Evolutionary conservation across 1,284 basidiomycete genomes (phyloP).

Genomic region (Leccinum ponderosum): DNA sequence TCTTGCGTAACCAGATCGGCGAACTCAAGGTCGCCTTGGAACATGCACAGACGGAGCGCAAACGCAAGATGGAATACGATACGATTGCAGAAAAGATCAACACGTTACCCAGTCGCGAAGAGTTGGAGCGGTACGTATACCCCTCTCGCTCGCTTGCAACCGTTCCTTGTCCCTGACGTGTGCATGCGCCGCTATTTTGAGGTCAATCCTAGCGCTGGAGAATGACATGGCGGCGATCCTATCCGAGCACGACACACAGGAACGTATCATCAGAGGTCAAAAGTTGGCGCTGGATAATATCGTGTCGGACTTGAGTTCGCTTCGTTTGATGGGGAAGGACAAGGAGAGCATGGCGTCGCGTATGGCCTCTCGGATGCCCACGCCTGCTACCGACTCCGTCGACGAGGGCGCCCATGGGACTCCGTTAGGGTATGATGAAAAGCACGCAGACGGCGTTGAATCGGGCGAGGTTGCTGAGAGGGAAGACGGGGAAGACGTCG

Average conservation of each 20-base stretch:
- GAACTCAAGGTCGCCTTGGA: conserved; percentile 73
- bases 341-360: conserved; percentile 45
- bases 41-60: conserved; percentile 71
- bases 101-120: conserved; percentile 69
- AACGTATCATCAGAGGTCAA: conserved; percentile 63
- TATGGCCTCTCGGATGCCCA: conserved; percentile 42
- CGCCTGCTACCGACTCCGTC: conserved; percentile 49
- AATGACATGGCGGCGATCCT: conserved; percentile 75
- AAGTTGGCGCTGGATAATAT: conserved; percentile 66
- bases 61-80: conserved; percentile 82
- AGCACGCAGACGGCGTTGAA: conserved; percentile 39
- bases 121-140: conserved; percentile 63
- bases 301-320: conserved; percentile 56
- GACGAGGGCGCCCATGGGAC: conserved; percentile 27
- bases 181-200: conserved; percentile 28
- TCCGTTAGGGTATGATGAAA: conserved; percentile 39
- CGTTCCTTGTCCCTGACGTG: neutral
- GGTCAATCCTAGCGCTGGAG: conserved; percentile 67
- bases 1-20: conserved; percentile 66
- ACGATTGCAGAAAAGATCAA: conserved; percentile 79
- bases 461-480: conserved; percentile 38
- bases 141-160: too few relatives aligned
- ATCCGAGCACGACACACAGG: conserved; percentile 71
- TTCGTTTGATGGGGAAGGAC: conserved; percentile 69
- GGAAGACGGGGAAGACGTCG: conserved; percentile 39